A percentile compares a stretch with the other conserved stretches of the same genome.
Evolutionary conservation across 2,329 filamentous ascomycete genomes (phyloP).

Genomic region (Zymoseptoria tritici): DNA sequence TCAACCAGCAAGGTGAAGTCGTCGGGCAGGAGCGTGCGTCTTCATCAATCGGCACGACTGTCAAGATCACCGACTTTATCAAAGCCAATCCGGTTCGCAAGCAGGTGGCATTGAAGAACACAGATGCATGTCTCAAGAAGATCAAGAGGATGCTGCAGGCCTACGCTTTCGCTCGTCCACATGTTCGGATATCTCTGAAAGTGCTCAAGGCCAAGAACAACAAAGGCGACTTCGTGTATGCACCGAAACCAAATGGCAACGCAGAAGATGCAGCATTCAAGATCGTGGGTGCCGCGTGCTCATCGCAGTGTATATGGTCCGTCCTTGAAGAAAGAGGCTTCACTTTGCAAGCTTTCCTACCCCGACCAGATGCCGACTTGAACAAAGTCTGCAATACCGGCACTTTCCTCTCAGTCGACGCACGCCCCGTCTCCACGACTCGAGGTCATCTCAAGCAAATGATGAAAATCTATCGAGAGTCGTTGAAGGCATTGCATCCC

Average conservation of each 20-base stretch:
- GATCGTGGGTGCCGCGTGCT: constrained; percentile 50
- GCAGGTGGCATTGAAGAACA: constrained; percentile 51
- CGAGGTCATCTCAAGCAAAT: constrained; percentile 56
- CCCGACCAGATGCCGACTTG: constrained; percentile 41
- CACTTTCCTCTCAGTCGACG: constrained; percentile 61
- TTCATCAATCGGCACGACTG: constrained; percentile 61
- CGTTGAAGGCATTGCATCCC: constrained; percentile 33
- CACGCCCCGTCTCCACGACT: constrained; percentile 52
- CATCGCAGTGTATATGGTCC: constrained; percentile 47
- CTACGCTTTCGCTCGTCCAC: constrained; percentile 60
- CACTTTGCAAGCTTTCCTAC: constrained; percentile 51
- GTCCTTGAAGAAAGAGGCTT: constrained; percentile 35
- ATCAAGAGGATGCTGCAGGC: constrained; percentile 55
- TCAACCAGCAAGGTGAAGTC: constrained; percentile 42
- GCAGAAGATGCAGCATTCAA: constrained; percentile 55
- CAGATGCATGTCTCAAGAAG: constrained; percentile 48
- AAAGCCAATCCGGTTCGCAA: constrained; percentile 55
- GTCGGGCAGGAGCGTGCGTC: constrained; percentile 39
- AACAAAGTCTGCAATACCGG: constrained; percentile 36
- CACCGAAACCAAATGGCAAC: constrained; percentile 44
- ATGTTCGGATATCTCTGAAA: constrained; percentile 54
- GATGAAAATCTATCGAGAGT: constrained; percentile 45
- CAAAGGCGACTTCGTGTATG: constrained; percentile 54
- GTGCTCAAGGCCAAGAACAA: constrained; percentile 48
- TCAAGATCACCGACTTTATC: constrained; percentile 55